Evolutionary conservation across 2,329 filamentous ascomycete species (phyloP), one percentile per base, ranked within the genome.

Genomic region (Sphaerulina populicola): DNA sequence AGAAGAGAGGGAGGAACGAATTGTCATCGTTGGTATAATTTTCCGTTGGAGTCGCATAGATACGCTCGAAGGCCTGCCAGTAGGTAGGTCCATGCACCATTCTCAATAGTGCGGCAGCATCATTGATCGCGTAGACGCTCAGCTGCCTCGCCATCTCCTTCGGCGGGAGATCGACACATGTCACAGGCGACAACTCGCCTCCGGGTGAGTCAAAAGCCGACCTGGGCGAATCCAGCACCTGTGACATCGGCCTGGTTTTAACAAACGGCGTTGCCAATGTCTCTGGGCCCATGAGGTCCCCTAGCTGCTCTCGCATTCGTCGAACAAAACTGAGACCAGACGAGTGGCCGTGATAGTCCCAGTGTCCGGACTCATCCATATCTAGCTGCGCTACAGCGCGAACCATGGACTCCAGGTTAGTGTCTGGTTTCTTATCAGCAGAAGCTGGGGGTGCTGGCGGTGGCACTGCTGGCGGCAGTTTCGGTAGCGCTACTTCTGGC

Each of bases 341-440:
- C 0, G 91, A 96, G 57, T 87, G 86, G 43, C 93, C 93, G 64
- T 94, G 88, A 63, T 95, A 98, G 68, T 97, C 90, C 82, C 89
- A 94, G 61, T 93, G 82, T 38, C 91, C 91, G 61, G 83, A 82
- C 60, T 97, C 91, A 62, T 94, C 89, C 31, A 97, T 77, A 63
- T 97, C 91, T 14, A 98, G 77, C 65, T 90, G 86, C 33, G 91
- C 93, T 2, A 91, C 88, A 38, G 87, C 87, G 65, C 91, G 86
- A 52, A 97, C 89, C 91, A 98, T 97, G 27, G 90, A 94, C 64
- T 91, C 83, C 23, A 98, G 74, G 57, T 91, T 80, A 9, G 80
- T 81, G 59, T 91, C 88, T 41, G 63, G 58, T 52, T 65, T 55
- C 18, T 57, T 58, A 29, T 61, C 58, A 40, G 83, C 29, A 6